These are phyloP conservation scores for Streptanthus diversifolius DNA, from an alignment of 345 rosid species.

Conservation along the genomic window DNA sequence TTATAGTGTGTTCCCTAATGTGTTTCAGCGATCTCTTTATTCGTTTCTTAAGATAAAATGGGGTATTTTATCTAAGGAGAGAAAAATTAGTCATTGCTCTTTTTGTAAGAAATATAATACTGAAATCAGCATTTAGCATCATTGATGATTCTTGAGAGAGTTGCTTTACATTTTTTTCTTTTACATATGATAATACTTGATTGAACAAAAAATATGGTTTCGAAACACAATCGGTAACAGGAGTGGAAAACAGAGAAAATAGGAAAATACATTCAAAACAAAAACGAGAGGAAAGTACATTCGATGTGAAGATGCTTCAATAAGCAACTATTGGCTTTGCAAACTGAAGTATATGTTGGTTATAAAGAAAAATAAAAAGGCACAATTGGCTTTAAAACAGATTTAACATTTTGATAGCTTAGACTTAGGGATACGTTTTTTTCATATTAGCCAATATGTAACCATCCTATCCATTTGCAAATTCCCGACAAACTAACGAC, in stretches of 20 bases:
- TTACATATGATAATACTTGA: background rate
- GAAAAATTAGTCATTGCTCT: background rate
- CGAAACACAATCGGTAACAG: background rate
- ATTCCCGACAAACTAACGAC: too few species aligned
- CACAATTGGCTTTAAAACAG: background rate
- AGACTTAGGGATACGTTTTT: background rate
- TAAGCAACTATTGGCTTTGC: background rate
- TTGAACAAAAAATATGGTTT: background rate
- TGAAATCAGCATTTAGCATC: background rate
- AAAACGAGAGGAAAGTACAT: too few species aligned
- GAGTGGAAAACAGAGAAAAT: background rate
- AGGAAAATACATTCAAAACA: background rate
- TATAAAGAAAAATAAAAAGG: background rate
- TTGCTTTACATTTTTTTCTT: background rate
- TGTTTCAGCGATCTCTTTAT: background rate
- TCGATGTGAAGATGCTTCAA: too few species aligned
- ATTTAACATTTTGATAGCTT: background rate
- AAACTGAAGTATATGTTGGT: background rate
- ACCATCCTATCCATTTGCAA: background rate
- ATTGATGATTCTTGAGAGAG: background rate
- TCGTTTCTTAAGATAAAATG: background rate
- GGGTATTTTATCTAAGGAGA: background rate
- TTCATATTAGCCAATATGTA: background rate
- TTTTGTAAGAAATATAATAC: background rate
- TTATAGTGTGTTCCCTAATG: background rate